phyloP scores from a whole-genome alignment of 176 grass and related monocot species.

The Aegilops speltoides region DNA sequence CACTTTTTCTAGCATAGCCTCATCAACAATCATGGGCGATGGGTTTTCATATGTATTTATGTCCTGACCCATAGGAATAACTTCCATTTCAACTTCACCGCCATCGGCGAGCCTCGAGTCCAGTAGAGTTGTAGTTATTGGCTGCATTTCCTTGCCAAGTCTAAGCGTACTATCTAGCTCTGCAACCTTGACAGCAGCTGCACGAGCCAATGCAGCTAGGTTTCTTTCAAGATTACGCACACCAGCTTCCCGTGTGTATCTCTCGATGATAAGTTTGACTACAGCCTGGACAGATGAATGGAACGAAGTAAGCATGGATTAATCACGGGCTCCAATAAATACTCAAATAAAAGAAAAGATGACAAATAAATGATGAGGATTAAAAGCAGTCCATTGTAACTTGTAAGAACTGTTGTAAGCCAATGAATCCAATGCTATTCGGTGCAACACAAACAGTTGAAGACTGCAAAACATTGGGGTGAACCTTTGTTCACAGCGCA shows the following conservation, averaged over 20 bases:
- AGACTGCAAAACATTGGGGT: not conserved
- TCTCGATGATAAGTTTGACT: constrained; percentile 87
- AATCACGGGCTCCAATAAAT: not conserved
- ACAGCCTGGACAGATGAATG: constrained; percentile 47
- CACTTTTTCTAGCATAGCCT: constrained; percentile 95
- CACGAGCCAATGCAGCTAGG: constrained; percentile 81
- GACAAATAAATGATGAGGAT: not conserved
- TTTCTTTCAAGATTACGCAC: constrained; percentile 87
- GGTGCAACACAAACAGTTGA: not conserved
- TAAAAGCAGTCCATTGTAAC: not conserved
- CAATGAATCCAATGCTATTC: not conserved
- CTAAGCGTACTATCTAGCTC: constrained; percentile 62
- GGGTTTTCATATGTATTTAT: constrained; percentile 69
- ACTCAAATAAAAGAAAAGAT: not conserved
- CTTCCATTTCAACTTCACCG: constrained; percentile 99
- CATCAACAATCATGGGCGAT: constrained; percentile 68
- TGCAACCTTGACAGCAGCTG: constrained; percentile 89
- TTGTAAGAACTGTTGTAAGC: not conserved
- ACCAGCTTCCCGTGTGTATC: constrained; percentile 97
- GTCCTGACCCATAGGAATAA: constrained; percentile 93
- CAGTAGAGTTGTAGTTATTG: constrained; percentile 68
- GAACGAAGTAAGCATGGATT: not conserved
- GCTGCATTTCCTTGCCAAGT: constrained; percentile 73
- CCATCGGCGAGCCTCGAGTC: constrained; percentile 69
- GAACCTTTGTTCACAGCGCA: not conserved